Base-by-base conservation (phyloP, 805 yeast genomes). In the Metschnikowia santaceciliae region DNA sequence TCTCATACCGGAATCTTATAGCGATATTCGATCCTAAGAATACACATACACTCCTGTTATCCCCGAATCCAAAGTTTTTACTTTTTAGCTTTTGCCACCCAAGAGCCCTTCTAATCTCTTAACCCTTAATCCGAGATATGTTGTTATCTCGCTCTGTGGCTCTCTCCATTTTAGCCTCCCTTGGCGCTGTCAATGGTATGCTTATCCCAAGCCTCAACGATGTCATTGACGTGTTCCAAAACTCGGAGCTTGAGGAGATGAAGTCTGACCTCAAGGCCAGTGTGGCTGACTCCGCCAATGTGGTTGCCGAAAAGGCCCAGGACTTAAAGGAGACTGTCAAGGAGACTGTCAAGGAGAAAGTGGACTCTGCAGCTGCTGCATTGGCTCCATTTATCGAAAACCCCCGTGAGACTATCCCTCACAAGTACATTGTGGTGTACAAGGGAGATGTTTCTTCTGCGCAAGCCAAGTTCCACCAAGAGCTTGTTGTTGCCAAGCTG, bases 341-440 rank as follows among this genome's bases (percentile, higher is more conserved):
- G 20, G 47, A 44, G 6, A 15, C 26, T 11, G 34, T 45, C 30
- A 38, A 44, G 20, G 52, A 35, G 11, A 47, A 54, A 14, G 54
- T 50, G n/a, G 47, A 43, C 14, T 39, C 55, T n/a, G 42, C 48
- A 50, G 48, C 51, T 15, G 34, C 49, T 6, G 14, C 10, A 22
- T 44, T 48, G 38, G 61, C 60, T 35, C 60, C 61, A 4, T 56
- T 58, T 44, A 43, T 56, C 47, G 53, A 51, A 19, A 50, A 46
- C 42, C 51, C 42, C 20, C 56, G 59, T 36, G 55, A 80, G 51
- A 57, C 78, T 42, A 80, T 86, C 59, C 84, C 90, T 35, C 78
- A 86, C 73, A 84, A 85, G 62, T 94, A 90, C 75, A 91, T 94
- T 57, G 74, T 94, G 59, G 90, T 91, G 46, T 83, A 92, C 74